Conservation (phyloP, 202 grass and related monocot species). For the Bolboschoenoplectus hybrid region DNA sequence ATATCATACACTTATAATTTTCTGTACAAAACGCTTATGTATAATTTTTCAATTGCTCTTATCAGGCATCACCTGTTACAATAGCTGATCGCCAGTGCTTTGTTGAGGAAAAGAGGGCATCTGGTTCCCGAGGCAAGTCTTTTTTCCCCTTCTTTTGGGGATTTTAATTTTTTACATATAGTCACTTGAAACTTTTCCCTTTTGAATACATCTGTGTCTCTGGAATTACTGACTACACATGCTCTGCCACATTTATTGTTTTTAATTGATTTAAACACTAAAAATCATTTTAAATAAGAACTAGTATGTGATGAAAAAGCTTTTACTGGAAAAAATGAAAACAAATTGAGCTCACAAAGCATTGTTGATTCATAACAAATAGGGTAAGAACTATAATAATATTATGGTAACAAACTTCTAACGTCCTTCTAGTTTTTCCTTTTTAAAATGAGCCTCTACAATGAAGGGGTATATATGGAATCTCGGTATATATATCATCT, state of each 20-base stretch:
- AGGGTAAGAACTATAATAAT: no score
- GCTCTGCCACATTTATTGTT: neutral
- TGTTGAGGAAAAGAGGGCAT: constrained; percentile 78
- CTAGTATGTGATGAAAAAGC: neutral
- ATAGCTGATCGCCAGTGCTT: constrained; percentile 67
- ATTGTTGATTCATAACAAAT: no score
- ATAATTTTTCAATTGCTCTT: constrained; percentile 40
- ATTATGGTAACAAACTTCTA: neutral
- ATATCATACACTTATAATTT: neutral
- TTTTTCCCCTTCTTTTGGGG: neutral
- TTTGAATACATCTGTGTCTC: neutral
- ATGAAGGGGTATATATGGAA: no score
- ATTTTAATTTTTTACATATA: neutral
- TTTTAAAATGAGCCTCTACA: neutral
- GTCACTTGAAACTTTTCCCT: neutral
- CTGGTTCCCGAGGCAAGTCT: constrained; percentile 60
- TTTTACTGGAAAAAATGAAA: no score
- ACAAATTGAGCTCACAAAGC: no score
- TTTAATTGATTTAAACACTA: neutral
- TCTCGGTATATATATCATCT: no score
- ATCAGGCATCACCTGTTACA: constrained; percentile 65
- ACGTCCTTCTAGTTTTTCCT: neutral
- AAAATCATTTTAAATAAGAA: neutral
- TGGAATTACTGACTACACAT: neutral
- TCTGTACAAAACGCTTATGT: neutral